These are phyloP conservation scores for Hirsutella minnesotensis DNA, from an alignment of 2,329 filamentous ascomycete genomes.

Conservation along the genomic window DNA sequence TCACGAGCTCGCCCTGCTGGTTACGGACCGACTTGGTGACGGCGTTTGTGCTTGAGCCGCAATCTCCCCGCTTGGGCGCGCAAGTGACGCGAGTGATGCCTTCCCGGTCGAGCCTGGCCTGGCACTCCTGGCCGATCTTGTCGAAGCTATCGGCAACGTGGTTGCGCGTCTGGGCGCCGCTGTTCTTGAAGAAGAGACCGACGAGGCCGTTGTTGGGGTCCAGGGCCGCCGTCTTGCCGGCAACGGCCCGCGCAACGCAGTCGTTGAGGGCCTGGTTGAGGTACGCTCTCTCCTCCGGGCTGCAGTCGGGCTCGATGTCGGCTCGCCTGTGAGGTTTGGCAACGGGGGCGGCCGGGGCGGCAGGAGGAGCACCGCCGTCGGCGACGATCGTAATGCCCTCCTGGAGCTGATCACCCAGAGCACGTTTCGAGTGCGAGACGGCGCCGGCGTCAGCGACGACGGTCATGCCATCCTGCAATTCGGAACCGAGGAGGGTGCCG, in stretches of 20 bases:
- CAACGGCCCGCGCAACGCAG: constrained; percentile 28
- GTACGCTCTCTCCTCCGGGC: not conserved
- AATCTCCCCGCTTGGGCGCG: not conserved
- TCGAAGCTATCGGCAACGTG: not conserved
- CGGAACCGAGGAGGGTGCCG: not conserved
- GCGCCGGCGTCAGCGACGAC: not conserved
- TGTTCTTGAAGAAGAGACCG: not conserved
- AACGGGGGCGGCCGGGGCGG: not conserved
- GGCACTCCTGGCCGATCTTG: not conserved
- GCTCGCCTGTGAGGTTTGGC: not conserved
- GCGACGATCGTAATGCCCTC: not conserved
- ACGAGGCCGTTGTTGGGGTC: not conserved
- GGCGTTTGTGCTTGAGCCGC: not conserved
- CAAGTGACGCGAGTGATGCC: not conserved
- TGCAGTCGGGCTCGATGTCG: not conserved
- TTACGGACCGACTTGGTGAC: not conserved
- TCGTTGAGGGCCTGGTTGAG: constrained; percentile 12
- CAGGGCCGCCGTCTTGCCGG: constrained; percentile 14
- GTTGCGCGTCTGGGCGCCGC: not conserved
- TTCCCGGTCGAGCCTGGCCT: not conserved
- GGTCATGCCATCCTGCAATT: not conserved
- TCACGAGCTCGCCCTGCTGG: not conserved
- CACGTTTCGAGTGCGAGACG: not conserved
- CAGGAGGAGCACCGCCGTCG: not conserved
- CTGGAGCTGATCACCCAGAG: not conserved